phyloP scores from a whole-genome alignment of 2,329 filamentous ascomycete species.

The Hypomyces rosellus region DNA sequence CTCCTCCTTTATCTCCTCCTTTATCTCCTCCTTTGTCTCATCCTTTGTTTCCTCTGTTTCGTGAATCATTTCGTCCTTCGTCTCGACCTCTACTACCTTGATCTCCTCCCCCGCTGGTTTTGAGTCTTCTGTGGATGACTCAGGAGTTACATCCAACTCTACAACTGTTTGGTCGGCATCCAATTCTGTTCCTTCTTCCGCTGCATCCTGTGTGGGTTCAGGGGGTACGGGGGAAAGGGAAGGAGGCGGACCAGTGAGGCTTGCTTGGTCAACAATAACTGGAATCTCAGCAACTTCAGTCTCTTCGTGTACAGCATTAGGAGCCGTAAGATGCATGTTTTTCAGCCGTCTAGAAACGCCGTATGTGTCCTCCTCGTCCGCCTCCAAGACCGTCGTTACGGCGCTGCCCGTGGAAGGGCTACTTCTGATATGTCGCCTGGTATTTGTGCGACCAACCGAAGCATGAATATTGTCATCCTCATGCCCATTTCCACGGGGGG shows the following conservation, averaged over 20 bases:
- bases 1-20: slow-evolving; percentile 1
- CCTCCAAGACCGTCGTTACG: slow-evolving; percentile 76
- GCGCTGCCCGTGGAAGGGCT: slow-evolving; percentile 73
- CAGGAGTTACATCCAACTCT: neutral
- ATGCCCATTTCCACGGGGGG: slow-evolving; percentile 25
- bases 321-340: slow-evolving; percentile 40
- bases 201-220: slow-evolving; percentile 9
- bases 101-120: slow-evolving; percentile 2
- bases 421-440: slow-evolving; percentile 72
- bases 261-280: slow-evolving; percentile 35
- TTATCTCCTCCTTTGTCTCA: neutral
- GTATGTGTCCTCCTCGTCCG: slow-evolving; percentile 65
- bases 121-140: neutral
- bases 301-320: slow-evolving; percentile 54
- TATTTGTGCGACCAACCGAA: slow-evolving; percentile 57
- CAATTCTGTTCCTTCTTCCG: slow-evolving; percentile 9
- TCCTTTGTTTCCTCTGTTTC: neutral
- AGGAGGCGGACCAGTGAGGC: slow-evolving; percentile 15
- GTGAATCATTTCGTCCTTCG: neutral
- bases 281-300: slow-evolving; percentile 34
- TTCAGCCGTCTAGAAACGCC: slow-evolving; percentile 41
- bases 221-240: slow-evolving; percentile 6
- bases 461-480: slow-evolving; percentile 45
- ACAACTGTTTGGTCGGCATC: slow-evolving; percentile 6
- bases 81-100: neutral